A percentile compares a stretch with the other conserved stretches of the same genome.
phyloP scores from a whole-genome alignment of 2,329 filamentous ascomycete species.

The Colletotrichum karsti region DNA sequence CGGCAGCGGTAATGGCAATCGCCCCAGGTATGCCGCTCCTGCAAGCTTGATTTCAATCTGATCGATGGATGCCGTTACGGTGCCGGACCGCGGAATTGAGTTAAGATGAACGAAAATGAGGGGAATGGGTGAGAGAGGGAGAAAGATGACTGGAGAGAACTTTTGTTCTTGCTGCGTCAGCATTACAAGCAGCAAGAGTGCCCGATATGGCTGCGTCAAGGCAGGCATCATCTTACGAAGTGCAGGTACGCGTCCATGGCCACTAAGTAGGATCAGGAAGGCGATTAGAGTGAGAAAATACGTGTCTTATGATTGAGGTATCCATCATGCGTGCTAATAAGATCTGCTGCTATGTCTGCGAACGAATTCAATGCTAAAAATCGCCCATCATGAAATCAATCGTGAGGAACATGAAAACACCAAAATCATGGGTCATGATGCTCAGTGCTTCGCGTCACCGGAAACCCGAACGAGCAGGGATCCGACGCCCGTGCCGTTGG shows the following conservation, averaged over 20 bases:
- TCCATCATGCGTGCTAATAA: too few relatives aligned
- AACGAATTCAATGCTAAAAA: not conserved
- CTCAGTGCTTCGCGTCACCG: not conserved
- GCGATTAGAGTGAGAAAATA: not conserved
- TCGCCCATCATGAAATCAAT: too few relatives aligned
- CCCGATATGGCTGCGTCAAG: not conserved
- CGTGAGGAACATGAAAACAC: not conserved
- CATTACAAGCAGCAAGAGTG: not conserved
- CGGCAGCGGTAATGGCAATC: not conserved
- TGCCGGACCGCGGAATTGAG: not conserved
- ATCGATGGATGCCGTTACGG: not conserved
- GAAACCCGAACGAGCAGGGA: constrained; percentile 42
- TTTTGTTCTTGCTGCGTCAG: constrained; percentile 2
- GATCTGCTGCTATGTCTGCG: not conserved
- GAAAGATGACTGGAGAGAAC: not conserved
- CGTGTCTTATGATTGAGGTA: too few relatives aligned
- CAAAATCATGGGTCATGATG: not conserved
- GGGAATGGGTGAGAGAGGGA: not conserved
- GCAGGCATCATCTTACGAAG: not conserved
- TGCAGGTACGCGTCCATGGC: not conserved
- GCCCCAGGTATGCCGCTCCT: not conserved
- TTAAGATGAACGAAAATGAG: not conserved
- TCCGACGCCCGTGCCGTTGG: constrained; percentile 43
- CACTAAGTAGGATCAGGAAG: not conserved
- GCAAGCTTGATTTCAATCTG: not conserved